phyloP scores from a whole-genome alignment of 192 early-diverging fungal species.

The Haplosporangium gracile region DNA sequence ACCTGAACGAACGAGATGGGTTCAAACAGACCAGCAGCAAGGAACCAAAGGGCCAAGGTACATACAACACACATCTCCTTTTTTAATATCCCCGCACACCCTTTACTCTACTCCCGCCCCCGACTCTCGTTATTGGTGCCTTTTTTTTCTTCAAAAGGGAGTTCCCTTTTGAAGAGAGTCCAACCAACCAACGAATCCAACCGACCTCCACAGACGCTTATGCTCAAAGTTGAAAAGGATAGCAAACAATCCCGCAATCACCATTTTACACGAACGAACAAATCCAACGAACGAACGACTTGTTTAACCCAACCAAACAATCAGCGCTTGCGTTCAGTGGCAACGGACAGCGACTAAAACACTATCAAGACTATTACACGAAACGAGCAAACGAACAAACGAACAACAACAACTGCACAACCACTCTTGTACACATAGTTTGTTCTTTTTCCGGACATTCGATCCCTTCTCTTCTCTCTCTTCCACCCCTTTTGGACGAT shows the following conservation, averaged over 20 bases:
- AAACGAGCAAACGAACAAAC: background rate
- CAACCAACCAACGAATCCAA: background rate
- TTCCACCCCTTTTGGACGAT: background rate
- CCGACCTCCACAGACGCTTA: too few relatives aligned
- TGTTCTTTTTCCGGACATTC: background rate
- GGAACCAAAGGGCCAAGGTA: slow-evolving; percentile 55
- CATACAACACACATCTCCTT: background rate
- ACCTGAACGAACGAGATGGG: slow-evolving; percentile 22
- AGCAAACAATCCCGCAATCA: background rate
- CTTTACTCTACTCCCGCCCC: background rate
- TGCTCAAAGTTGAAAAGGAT: background rate
- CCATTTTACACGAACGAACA: background rate
- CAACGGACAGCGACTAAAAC: background rate
- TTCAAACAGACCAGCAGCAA: slow-evolving; percentile 47
- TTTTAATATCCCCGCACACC: background rate
- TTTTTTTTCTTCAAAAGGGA: background rate
- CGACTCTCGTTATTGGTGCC: background rate
- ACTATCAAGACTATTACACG: background rate
- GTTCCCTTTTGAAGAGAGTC: background rate
- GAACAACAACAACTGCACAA: background rate
- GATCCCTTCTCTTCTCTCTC: slow-evolving; percentile 4
- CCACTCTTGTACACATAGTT: background rate
- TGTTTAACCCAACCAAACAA: too few relatives aligned
- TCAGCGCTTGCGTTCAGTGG: too few relatives aligned
- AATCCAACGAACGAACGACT: too few relatives aligned